Conservation (phyloP, 2,329 filamentous ascomycete species). For the Volutella citrinella region DNA sequence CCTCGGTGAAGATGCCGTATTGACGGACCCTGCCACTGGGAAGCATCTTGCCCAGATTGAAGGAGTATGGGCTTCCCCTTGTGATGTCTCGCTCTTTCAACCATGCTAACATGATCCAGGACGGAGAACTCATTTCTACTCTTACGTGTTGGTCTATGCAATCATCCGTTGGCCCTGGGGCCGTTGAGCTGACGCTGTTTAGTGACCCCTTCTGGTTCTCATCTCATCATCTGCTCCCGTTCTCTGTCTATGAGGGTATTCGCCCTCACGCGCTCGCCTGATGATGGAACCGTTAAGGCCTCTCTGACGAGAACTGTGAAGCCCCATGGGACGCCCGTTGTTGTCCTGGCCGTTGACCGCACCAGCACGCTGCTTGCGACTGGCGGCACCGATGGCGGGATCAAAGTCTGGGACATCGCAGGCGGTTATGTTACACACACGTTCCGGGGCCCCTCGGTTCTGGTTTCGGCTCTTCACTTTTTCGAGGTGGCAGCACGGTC, state of each 20-base stretch:
- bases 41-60: conserved; percentile 81
- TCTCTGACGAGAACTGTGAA: conserved; percentile 78
- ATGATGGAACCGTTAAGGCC: conserved; percentile 57
- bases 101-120: conserved; percentile 42
- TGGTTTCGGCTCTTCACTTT: conserved; percentile 88
- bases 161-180: conserved; percentile 13
- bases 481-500: conserved; percentile 67
- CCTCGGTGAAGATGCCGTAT: conserved; percentile 84
- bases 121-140: conserved; percentile 77
- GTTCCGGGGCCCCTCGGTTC: conserved; percentile 86
- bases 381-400: conserved; percentile 85
- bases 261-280: conserved; percentile 59
- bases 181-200: conserved; percentile 14
- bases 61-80: conserved; percentile 55
- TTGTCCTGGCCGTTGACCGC: conserved; percentile 78
- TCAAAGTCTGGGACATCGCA: conserved; percentile 95
- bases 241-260: conserved; percentile 97
- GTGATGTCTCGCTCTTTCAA: neutral
- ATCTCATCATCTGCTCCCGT: conserved; percentile 87
- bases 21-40: conserved; percentile 82
- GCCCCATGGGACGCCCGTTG: conserved; percentile 85
- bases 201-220: conserved; percentile 86
- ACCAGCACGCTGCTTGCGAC: conserved; percentile 90
- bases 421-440: conserved; percentile 92
- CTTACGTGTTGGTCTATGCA: conserved; percentile 51